Conservation (phyloP, 1,139 yeast species). For the Protomyces macrosporus region DNA sequence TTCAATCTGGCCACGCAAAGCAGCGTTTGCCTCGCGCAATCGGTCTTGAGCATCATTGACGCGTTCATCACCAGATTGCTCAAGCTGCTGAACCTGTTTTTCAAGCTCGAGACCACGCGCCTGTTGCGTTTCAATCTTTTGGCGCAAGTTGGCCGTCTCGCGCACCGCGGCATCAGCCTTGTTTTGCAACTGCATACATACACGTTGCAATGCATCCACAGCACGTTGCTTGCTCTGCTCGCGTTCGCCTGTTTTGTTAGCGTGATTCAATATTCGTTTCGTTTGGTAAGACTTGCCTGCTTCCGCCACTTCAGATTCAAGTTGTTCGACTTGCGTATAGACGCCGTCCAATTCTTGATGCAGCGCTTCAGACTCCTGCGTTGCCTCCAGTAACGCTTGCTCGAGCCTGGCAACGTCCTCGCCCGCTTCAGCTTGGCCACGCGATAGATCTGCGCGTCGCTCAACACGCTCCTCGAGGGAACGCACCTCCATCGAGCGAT, state of each 20-base stretch:
- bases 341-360: constrained; percentile 30
- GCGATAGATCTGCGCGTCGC: not conserved
- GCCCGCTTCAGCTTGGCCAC: not conserved
- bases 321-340: constrained; percentile 27
- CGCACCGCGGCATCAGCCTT: constrained; percentile 2
- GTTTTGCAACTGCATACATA: not conserved
- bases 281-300: not conserved
- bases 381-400: constrained; percentile 28
- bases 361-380: constrained; percentile 23
- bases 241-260: not conserved
- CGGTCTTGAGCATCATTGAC: constrained; percentile 17
- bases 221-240: constrained; percentile 1
- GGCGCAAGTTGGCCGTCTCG: not conserved
- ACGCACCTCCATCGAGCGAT: constrained; percentile 13
- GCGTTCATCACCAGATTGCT: constrained; percentile 4
- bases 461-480: constrained; percentile 4
- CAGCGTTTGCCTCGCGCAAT: constrained; percentile 20
- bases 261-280: not conserved
- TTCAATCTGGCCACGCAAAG: constrained; percentile 27
- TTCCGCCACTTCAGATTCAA: constrained; percentile 28
- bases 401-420: constrained; percentile 6
- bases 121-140: not conserved
- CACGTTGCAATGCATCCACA: not conserved
- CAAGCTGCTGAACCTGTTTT: constrained; percentile 9
- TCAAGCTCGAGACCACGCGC: constrained; percentile 5